These are phyloP conservation scores for Athelia sp. DNA, from an alignment of 1,284 basidiomycete species.

Conservation along the genomic window DNA sequence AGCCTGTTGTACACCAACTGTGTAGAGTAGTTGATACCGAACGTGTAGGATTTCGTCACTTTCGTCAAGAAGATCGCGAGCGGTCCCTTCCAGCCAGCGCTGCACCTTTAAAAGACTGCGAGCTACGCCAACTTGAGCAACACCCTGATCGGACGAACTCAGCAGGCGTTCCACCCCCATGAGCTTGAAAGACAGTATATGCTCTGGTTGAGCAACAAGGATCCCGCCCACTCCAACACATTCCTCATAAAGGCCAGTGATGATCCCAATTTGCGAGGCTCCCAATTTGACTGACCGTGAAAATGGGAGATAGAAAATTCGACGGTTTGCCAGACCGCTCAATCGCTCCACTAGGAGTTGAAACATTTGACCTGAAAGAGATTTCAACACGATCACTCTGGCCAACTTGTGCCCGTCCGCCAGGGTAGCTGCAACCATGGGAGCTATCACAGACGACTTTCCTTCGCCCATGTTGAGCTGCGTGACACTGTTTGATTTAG, in stretches of 20 bases:
- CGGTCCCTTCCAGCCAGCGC: constrained; percentile 19
- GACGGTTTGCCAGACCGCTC: constrained; percentile 36
- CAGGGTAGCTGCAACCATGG: constrained; percentile 33
- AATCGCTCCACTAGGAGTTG: constrained; percentile 39
- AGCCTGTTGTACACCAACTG: constrained; percentile 9
- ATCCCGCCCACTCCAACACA: constrained; percentile 37
- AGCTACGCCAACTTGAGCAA: constrained; percentile 3
- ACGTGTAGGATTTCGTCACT: constrained; percentile 35
- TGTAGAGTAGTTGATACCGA: constrained; percentile 30
- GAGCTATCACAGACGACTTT: constrained; percentile 32
- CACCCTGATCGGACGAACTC: neutral
- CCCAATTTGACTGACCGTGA: constrained; percentile 31
- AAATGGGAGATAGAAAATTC: constrained; percentile 45
- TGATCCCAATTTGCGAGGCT: constrained; percentile 11
- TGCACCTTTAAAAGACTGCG: constrained; percentile 11
- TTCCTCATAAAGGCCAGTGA: constrained; percentile 26
- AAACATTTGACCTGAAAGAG: constrained; percentile 40
- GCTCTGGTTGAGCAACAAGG: constrained; percentile 46
- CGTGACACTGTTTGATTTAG: neutral
- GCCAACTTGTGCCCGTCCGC: constrained; percentile 38
- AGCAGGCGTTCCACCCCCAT: constrained; percentile 31
- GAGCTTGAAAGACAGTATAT: constrained; percentile 45
- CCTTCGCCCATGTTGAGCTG: neutral
- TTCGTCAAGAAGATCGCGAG: constrained; percentile 33
- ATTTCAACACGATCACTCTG: constrained; percentile 42